Base-by-base conservation (phyloP, 495 filamentous ascomycete genomes). In the Tuber calosporum region DNA sequence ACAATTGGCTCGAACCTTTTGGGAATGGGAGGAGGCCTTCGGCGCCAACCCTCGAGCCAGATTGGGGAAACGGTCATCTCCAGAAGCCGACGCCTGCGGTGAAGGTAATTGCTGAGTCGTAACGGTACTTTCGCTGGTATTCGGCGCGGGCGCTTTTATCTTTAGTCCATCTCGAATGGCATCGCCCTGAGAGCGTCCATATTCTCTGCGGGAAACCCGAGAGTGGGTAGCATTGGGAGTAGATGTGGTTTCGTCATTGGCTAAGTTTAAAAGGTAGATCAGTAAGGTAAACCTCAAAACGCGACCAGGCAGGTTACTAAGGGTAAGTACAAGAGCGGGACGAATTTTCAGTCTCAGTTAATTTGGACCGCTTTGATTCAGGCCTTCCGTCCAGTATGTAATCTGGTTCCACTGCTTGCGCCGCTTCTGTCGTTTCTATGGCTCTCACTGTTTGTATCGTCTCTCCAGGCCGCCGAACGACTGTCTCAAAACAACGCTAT, bases 21-120 rank as follows among this genome's bases (percentile, higher is more conserved):
- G 26, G 26, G 53, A 62, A 45, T 13, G 7, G 37, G 73, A 41
- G 34, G 41, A 69, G 41, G 48, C 9, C 62, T 6, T 30, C 19
- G n/a, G 66, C 20, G 48, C 67, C 48, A 70, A 67, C 42, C 30
- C 76, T 43, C 70, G n/a, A 36, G 70, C 70, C 45, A 42, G 22
- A 7, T 68, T 7, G 26, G 58, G 67, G 22, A 71, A 42, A 66
- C 58, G 66, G 37, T 80, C 79, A 38, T 78, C 76, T 62, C 73
- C 76, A 19, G 76, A 78, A n/a, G 74, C 72, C 26, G 79, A 80
- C 22, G 78, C 72, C 9, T 77, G 72, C 40, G 79, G 79, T n/a
- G 79, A 80, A 36, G 79, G 79, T 39, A 80, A 68, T 42, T 80
- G 78, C 41, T 80, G 79, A 5, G 78, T 69, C n/a, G 78, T 67